phyloP scores from a whole-genome alignment of 768 basidiomycete genomes.

The Mycena pura region DNA sequence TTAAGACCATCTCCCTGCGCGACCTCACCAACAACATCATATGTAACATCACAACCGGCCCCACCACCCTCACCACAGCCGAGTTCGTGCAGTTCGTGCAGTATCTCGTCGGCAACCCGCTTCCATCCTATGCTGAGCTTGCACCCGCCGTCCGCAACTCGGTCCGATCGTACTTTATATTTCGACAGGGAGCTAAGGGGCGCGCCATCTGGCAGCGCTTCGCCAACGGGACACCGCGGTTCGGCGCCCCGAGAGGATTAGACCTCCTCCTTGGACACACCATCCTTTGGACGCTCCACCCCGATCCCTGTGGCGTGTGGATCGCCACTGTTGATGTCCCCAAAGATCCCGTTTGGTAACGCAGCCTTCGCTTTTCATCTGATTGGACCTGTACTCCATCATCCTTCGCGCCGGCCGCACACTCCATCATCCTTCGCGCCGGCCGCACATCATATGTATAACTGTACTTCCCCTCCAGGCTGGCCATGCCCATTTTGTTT shows the following conservation, averaged over 20 bases:
- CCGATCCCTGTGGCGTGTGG: background rate
- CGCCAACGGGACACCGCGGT: too few species aligned
- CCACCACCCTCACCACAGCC: background rate
- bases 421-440: too few species aligned
- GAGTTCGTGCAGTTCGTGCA: conserved; percentile 12
- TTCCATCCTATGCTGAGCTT: background rate
- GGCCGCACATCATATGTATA: too few species aligned
- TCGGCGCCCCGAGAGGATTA: background rate
- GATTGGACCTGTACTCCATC: too few species aligned
- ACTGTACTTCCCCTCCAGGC: too few species aligned
- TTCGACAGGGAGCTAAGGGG: too few species aligned
- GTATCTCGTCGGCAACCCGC: background rate
- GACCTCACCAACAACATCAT: background rate
- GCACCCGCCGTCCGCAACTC: background rate
- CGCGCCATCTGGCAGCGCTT: too few species aligned
- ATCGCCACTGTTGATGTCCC: conserved; percentile 1
- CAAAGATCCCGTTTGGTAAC: too few species aligned
- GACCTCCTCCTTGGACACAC: conserved; percentile 4
- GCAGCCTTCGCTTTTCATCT: too few species aligned
- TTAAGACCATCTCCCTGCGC: background rate
- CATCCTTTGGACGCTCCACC: background rate
- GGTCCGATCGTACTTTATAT: background rate
- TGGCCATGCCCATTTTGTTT: too few species aligned
- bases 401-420: too few species aligned
- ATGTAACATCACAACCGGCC: background rate